Evolutionary conservation across 2,329 filamentous ascomycete species (phyloP).

Genomic region (Colletotrichum ledebouriae): DNA sequence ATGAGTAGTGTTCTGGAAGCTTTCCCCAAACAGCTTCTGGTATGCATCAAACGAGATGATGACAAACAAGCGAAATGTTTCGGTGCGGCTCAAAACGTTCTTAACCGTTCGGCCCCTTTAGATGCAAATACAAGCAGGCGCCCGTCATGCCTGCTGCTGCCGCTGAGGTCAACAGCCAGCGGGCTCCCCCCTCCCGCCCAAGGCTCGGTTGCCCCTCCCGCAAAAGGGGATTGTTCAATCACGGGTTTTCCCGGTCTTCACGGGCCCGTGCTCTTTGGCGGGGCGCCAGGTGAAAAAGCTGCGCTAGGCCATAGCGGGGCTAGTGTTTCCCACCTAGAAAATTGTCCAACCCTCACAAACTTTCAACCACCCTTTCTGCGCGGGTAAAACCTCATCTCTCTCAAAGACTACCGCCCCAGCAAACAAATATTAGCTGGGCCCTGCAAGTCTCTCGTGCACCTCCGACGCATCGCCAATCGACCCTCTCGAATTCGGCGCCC

Average conservation of each 20-base stretch:
- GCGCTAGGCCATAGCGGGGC: conserved; percentile 43
- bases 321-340: conserved; percentile 60
- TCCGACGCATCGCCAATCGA: conserved; percentile 46
- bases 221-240: conserved; percentile 42
- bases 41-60: conserved; percentile 30
- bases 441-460: conserved; percentile 55
- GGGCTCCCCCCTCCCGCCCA: conserved; percentile 4
- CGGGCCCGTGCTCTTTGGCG: conserved; percentile 37
- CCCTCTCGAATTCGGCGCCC: conserved; percentile 28
- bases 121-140: conserved; percentile 19
- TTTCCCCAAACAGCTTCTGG: conserved; percentile 8
- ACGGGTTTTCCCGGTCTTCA: conserved; percentile 36
- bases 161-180: conserved; percentile 1
- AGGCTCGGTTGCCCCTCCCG: conserved; percentile 22
- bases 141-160: conserved; percentile 1
- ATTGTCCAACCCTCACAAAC: conserved; percentile 59
- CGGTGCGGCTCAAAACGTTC: conserved; percentile 35
- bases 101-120: conserved; percentile 18
- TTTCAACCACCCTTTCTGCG: conserved; percentile 53
- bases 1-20: conserved; percentile 23
- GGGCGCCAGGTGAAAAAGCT: conserved; percentile 39
- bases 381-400: conserved; percentile 59
- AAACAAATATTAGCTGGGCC: conserved; percentile 37
- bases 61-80: conserved; percentile 37
- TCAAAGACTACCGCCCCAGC: conserved; percentile 57